Percentiles rank a stretch among this genome's conserved stretches.
These are phyloP conservation scores for Debaryomycetaceae sp. DNA, from an alignment of 1,139 yeast genomes.

Conservation along the genomic window DNA sequence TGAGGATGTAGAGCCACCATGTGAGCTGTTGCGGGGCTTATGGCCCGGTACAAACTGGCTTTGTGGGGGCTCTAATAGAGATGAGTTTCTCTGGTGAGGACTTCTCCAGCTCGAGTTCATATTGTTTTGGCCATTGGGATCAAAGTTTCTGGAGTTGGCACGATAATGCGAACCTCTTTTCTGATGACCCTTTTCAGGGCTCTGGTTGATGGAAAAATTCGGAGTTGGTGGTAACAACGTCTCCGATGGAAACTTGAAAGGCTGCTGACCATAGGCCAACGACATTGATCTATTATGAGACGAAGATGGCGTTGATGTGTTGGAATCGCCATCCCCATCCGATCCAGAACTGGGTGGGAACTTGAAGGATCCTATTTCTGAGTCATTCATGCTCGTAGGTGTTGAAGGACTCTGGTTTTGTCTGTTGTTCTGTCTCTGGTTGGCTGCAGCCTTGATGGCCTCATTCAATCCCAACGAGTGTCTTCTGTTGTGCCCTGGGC, in stretches of 20 bases:
- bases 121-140: constrained; percentile 32
- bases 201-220: constrained; percentile 35
- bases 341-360: constrained; percentile 27
- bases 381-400: constrained; percentile 10
- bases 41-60: constrained; percentile 74
- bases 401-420: constrained; percentile 35
- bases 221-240: constrained; percentile 47
- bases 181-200: constrained; percentile 44
- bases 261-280: constrained; percentile 45
- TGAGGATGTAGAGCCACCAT: constrained; percentile 67
- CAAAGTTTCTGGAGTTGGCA: constrained; percentile 57
- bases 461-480: constrained; percentile 91
- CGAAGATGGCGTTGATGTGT: constrained; percentile 17
- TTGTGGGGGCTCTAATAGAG: constrained; percentile 48
- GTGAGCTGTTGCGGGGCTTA: constrained; percentile 63
- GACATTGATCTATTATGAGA: constrained; percentile 34
- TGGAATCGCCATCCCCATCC: constrained; percentile 12
- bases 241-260: constrained; percentile 45
- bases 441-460: constrained; percentile 96
- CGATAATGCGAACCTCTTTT: constrained; percentile 52
- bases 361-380: constrained; percentile 30
- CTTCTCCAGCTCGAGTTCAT: constrained; percentile 67
- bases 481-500: constrained; percentile 77
- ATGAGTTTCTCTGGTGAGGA: constrained; percentile 30
- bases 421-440: constrained; percentile 59